These are phyloP conservation scores for Xerocomus amazonicus DNA, from an alignment of 1,284 basidiomycete genomes.

Conservation along the genomic window DNA sequence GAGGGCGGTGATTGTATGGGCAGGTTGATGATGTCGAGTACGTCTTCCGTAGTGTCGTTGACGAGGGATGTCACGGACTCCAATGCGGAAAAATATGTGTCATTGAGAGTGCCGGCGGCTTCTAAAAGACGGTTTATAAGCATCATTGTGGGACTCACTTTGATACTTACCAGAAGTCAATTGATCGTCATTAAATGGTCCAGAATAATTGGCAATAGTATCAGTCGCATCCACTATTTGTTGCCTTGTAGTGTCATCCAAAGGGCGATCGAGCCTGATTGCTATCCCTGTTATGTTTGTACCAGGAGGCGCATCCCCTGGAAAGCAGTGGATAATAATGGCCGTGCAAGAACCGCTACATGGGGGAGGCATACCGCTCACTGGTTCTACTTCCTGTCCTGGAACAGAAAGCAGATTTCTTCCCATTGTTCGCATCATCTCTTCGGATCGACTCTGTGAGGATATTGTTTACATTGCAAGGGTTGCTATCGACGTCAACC, in stretches of 20 bases:
- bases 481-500: background rate
- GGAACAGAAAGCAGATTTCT: slow-evolving; percentile 10
- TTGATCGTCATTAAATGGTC: background rate
- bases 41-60: background rate
- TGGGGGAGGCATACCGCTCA: slow-evolving; percentile 3
- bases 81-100: background rate
- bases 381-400: background rate
- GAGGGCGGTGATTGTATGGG: background rate
- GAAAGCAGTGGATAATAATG: no score
- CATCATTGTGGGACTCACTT: background rate
- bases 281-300: slow-evolving; percentile 2
- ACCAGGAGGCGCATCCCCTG: slow-evolving; percentile 1
- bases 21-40: background rate
- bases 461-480: no score
- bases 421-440: slow-evolving; percentile 1
- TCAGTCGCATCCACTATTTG: background rate
- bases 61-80: slow-evolving; percentile 3
- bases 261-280: slow-evolving; percentile 6
- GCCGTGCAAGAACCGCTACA: no score
- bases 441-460: slow-evolving; percentile 8
- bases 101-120: background rate
- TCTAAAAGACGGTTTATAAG: background rate
- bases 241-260: slow-evolving; percentile 7
- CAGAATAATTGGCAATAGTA: background rate
- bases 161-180: background rate